A percentile compares a stretch with the other conserved stretches of the same genome.
Evolutionary conservation across 129 eudicot genomes (phyloP).

Genomic region (Helianthus annuus): DNA sequence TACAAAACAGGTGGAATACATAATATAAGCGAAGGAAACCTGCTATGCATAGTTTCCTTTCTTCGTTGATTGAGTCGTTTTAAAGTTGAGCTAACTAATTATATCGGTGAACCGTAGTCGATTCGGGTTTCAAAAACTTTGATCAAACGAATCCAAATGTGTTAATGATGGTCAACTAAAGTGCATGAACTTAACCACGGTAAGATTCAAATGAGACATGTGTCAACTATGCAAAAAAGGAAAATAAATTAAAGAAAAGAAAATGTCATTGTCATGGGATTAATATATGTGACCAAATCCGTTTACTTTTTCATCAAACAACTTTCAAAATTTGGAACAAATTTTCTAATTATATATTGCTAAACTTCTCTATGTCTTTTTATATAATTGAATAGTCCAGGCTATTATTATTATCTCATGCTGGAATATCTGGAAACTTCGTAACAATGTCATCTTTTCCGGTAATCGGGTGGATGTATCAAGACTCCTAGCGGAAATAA

Average conservation of each 20-base stretch:
- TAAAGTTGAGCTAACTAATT: no score
- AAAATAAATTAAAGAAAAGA: constrained; percentile 8
- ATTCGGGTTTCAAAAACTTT: background rate
- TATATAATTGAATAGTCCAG: no score
- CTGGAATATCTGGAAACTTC: no score
- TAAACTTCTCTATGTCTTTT: background rate
- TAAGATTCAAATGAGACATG: constrained; percentile 1
- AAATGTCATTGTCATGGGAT: constrained; percentile 30
- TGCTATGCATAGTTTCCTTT: no score
- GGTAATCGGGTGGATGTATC: no score
- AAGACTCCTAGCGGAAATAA: no score
- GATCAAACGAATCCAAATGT: background rate
- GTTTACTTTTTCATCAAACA: constrained; percentile 23
- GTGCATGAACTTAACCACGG: constrained; percentile 3
- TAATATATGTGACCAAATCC: constrained; percentile 15
- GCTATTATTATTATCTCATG: no score
- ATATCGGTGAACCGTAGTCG: no score
- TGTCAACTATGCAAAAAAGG: constrained; percentile 16
- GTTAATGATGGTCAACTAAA: constrained; percentile 9
- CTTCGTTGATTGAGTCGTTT: no score
- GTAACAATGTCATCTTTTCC: no score
- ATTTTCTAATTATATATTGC: background rate
- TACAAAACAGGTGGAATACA: no score
- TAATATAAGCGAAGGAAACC: no score
- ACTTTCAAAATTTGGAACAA: constrained; percentile 7